A percentile compares a stretch with the other conserved stretches of the same genome.
These are phyloP conservation scores for Mycena floridula DNA, from an alignment of 768 basidiomycete species.

Conservation along the genomic window DNA sequence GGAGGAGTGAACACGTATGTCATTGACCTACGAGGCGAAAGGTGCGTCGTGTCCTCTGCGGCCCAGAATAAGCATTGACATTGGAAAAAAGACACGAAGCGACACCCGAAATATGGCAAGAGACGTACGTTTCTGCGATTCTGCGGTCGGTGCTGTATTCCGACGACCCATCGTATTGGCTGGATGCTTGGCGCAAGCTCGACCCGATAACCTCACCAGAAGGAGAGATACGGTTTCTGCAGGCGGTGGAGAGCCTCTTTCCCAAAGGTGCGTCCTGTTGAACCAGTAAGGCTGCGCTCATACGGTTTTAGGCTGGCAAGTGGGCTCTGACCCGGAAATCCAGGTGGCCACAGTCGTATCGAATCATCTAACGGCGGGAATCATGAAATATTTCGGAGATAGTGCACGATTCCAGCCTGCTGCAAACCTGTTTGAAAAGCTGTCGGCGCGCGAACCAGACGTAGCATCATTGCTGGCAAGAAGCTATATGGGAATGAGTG, in stretches of 20 bases:
- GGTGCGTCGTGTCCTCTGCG: slow-evolving; percentile 44
- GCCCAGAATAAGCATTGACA: not conserved
- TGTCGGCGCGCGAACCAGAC: slow-evolving; percentile 82
- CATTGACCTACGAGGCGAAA: slow-evolving; percentile 89
- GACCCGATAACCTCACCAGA: slow-evolving; percentile 91
- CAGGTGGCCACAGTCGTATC: slow-evolving; percentile 96
- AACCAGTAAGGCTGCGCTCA: not conserved
- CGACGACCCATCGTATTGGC: slow-evolving; percentile 85
- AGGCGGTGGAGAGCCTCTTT: slow-evolving; percentile 86
- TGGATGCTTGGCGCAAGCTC: slow-evolving; percentile 92
- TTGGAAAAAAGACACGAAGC: slow-evolving; percentile 66
- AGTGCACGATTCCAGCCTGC: slow-evolving; percentile 82
- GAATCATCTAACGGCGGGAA: slow-evolving; percentile 91
- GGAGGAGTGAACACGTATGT: slow-evolving; percentile 95
- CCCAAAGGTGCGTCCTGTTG: slow-evolving; percentile 55
- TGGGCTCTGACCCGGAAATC: slow-evolving; percentile 97
- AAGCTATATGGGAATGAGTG: slow-evolving; percentile 97
- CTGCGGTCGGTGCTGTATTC: slow-evolving; percentile 91
- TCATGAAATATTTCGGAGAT: slow-evolving; percentile 96
- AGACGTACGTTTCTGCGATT: slow-evolving; percentile 92
- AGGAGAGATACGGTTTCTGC: slow-evolving; percentile 84
- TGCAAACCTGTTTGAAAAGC: slow-evolving; percentile 91
- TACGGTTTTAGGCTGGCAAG: slow-evolving; percentile 80
- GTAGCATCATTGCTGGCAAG: slow-evolving; percentile 81
- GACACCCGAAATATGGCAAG: slow-evolving; percentile 91